Conservation (phyloP, 148 eudicot genomes). For the Mesembryanthemum crystallinum region DNA sequence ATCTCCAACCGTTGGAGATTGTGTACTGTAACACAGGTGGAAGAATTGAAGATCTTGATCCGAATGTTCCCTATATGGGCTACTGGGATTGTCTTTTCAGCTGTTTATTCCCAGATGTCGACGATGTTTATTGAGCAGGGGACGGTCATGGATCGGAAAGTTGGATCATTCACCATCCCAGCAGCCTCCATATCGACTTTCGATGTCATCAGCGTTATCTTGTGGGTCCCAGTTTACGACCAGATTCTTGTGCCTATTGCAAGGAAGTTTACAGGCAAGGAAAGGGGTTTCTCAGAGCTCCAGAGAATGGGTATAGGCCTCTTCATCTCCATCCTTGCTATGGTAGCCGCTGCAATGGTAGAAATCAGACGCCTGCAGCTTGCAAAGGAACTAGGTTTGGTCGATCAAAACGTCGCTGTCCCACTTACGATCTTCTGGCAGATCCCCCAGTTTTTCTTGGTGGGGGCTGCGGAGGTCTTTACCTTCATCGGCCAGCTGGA, state of each 20-base stretch:
- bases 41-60: conserved; percentile 63
- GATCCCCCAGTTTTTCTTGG: conserved; percentile 61
- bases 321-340: conserved; percentile 61
- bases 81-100: conserved; percentile 47
- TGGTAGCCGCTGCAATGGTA: conserved; percentile 57
- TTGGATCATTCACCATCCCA: conserved; percentile 53
- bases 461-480: conserved; percentile 79
- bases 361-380: conserved; percentile 39
- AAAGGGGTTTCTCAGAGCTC: conserved; percentile 59
- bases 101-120: conserved; percentile 65
- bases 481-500: conserved; percentile 65
- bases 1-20: conserved; percentile 45
- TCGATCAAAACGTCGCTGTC: conserved; percentile 16
- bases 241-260: conserved; percentile 47
- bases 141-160: conserved; percentile 32
- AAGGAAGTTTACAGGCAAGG: conserved; percentile 52
- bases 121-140: conserved; percentile 64
- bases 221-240: conserved; percentile 75
- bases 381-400: conserved; percentile 27
- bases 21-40: conserved; percentile 68
- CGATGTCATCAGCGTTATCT: conserved; percentile 56
- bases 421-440: conserved; percentile 66
- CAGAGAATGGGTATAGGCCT: conserved; percentile 80
- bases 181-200: conserved; percentile 65
- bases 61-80: conserved; percentile 69